A percentile compares a stretch with the other conserved stretches of the same genome.
phyloP scores from a whole-genome alignment of 176 grass and related monocot genomes.

The Phyllostachys edulis region DNA sequence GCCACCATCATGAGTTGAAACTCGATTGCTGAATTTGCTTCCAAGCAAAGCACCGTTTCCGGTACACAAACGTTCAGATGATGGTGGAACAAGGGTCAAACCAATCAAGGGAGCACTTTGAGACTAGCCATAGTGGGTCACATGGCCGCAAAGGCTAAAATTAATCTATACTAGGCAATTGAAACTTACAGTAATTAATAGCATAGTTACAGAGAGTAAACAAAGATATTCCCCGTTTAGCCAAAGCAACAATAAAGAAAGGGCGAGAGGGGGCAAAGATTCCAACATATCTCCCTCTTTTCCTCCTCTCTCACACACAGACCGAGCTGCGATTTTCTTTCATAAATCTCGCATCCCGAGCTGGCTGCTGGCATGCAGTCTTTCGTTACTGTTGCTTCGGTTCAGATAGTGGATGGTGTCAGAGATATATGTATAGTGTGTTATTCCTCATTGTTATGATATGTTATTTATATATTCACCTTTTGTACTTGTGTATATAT shows the following conservation, averaged over 20 bases:
- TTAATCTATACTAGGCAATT: conserved; percentile 16
- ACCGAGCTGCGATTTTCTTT: conserved; percentile 4
- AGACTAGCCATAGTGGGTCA: conserved; percentile 15
- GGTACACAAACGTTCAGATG: background rate
- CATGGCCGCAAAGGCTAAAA: conserved; percentile 10
- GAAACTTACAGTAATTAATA: background rate
- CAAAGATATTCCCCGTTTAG: conserved; percentile 24
- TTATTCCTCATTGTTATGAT: no score
- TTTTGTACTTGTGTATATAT: no score
- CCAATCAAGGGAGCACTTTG: background rate
- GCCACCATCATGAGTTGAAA: background rate
- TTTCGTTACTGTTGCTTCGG: background rate
- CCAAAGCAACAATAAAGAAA: conserved; percentile 25
- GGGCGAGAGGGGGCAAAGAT: conserved; percentile 16
- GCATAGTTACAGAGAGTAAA: conserved; percentile 42
- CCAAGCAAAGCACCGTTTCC: conserved; percentile 33
- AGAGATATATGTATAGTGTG: no score
- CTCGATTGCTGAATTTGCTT: conserved; percentile 18
- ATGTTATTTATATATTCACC: no score
- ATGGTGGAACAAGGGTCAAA: background rate
- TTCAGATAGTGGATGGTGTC: conserved; percentile 60
- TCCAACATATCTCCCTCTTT: conserved; percentile 2
- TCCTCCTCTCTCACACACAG: background rate
- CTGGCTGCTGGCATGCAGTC: background rate
- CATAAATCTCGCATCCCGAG: background rate